Conservation (phyloP, 805 yeast species). For the Yarrowia porcina region DNA sequence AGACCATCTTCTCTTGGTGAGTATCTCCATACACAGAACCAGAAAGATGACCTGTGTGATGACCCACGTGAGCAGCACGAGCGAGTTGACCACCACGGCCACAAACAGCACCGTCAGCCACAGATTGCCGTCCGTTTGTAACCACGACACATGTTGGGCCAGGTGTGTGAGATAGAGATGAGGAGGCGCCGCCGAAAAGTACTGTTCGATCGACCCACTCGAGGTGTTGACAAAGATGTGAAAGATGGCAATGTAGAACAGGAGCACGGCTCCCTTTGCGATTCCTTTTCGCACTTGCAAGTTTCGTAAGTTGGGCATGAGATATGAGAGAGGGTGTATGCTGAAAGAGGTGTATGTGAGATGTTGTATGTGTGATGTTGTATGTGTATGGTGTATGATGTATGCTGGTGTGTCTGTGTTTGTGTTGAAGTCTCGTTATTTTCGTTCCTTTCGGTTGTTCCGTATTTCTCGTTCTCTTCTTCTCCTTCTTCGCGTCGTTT, state of each 20-base stretch:
- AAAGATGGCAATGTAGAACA: conserved; percentile 11
- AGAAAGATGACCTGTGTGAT: conserved; percentile 18
- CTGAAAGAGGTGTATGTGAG: too few species aligned
- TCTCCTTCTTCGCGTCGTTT: too few species aligned
- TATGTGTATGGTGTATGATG: too few species aligned
- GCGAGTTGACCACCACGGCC: not conserved
- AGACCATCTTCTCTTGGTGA: conserved; percentile 13
- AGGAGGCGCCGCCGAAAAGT: not conserved
- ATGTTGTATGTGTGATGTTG: too few species aligned
- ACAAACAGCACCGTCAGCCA: conserved; percentile 7
- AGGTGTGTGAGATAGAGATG: not conserved
- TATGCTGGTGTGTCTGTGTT: too few species aligned
- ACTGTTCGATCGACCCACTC: conserved; percentile 6
- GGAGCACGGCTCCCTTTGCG: conserved; percentile 11
- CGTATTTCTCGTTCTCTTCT: too few species aligned
- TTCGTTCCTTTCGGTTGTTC: too few species aligned
- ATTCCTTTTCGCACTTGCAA: not conserved
- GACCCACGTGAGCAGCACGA: conserved; percentile 19
- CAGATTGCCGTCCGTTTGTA: not conserved
- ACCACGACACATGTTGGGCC: conserved; percentile 2
- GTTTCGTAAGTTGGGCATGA: not conserved
- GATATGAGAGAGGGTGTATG: too few species aligned
- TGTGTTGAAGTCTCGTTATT: too few species aligned
- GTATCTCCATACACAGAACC: conserved; percentile 18
- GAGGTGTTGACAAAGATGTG: conserved; percentile 19